Base-by-base conservation (phyloP, 1,284 basidiomycete species). In the Rhodofomes roseus region DNA sequence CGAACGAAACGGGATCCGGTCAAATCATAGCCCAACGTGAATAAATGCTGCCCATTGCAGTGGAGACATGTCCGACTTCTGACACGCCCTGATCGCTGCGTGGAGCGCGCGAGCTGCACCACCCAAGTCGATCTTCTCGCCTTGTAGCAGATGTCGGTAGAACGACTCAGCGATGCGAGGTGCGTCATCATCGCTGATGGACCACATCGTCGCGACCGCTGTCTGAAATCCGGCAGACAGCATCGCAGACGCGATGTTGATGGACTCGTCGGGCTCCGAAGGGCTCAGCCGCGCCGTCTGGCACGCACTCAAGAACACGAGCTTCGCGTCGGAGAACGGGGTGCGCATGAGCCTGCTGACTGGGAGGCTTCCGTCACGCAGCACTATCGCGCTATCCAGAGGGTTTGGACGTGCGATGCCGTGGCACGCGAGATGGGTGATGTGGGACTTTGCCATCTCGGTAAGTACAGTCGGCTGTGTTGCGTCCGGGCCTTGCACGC, bases 161-260 rank as follows among this genome's bases (percentile, higher is more conserved):
- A 51, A 51, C 31, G 27, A 6, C 29, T 29, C 48, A 18, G 48
- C 23, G 46, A 51, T 51, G 31, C 23, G 23, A 5, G 48, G 48
- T 51, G 27, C 48, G n/a, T 51, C 48, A 27, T 27, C 16, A 34
- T 51, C 48, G n/a, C 48, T 51, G 48, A 51, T 51, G 3, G 48
- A 51, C 48, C 48, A 51, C 48, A 51, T 51, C 2, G 48, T 51
- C 48, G 48, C 48, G 29, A 51, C 27, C 2, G 48, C 48, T 3
- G 48, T 20, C 27, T 34, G 25, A 27, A 51, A 51, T 7, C 48
- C 48, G 14, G 48, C 48, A n/a, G 48, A 51, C 11, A 51, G 31
- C 48, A 51, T 51, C 12, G 48, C 48, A 11, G 48, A 51, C 31
- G 48, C 48, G 48, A 51, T 51, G 31, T 51, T 51, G 48, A 51